Percentiles rank a stretch among this genome's conserved stretches.
These are phyloP conservation scores for Dioszegia crocea DNA, from an alignment of 768 basidiomycete genomes.

Conservation along the genomic window DNA sequence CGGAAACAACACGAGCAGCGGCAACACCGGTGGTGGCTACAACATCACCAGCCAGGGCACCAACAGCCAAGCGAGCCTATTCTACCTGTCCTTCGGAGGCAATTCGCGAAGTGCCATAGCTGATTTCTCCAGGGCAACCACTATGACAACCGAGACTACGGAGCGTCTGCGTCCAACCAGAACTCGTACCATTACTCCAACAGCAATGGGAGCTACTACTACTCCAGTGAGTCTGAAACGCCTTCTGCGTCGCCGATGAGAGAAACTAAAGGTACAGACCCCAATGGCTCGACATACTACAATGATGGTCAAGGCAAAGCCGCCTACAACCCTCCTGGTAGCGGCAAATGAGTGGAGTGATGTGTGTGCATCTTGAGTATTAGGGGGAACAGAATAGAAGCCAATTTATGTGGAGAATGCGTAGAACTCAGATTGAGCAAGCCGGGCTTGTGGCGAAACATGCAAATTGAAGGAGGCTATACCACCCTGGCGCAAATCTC, in stretches of 20 bases:
- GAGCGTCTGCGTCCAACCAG: not conserved
- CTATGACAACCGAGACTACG: not conserved
- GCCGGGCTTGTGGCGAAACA: too few relatives aligned
- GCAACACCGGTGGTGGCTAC: not conserved
- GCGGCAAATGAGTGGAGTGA: not conserved
- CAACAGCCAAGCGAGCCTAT: not conserved
- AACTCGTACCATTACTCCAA: constrained; percentile 3
- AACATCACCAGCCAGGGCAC: not conserved
- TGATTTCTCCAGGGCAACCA: not conserved
- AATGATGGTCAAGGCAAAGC: not conserved
- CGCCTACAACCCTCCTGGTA: not conserved
- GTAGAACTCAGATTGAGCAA: too few relatives aligned
- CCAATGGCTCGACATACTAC: constrained; percentile 2
- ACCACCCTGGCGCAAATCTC: too few relatives aligned
- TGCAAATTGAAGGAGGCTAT: too few relatives aligned
- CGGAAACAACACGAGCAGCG: too few relatives aligned
- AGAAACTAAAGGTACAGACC: not conserved
- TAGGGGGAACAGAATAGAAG: too few relatives aligned
- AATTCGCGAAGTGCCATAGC: not conserved
- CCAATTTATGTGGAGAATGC: too few relatives aligned
- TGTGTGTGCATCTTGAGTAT: too few relatives aligned
- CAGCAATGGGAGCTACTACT: not conserved
- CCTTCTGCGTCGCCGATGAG: not conserved
- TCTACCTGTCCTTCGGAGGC: not conserved
- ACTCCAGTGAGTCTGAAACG: not conserved